Conservation (phyloP, 345 rosid genomes). For the Hypericum androsaemum region DNA sequence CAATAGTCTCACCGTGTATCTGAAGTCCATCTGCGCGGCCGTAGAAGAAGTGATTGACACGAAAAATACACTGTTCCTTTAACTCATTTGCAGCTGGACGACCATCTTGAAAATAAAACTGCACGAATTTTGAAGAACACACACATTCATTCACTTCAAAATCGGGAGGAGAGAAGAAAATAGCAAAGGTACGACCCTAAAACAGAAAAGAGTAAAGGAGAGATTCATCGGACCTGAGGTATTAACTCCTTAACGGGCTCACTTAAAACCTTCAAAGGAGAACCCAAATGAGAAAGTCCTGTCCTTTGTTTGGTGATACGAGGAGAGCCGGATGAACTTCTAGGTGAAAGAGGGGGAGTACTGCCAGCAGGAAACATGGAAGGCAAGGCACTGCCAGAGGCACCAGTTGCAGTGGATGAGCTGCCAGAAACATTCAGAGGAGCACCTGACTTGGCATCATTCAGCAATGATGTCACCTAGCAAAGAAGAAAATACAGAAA, state of each 20-base stretch:
- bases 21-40: conserved; percentile 16
- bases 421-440: conserved; percentile 5
- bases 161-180: not conserved
- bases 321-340: conserved; percentile 25
- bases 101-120: conserved; percentile 28
- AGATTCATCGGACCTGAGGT: conserved; percentile 20
- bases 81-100: conserved; percentile 19
- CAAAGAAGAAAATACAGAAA: not conserved
- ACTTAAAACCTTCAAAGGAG: conserved; percentile 16
- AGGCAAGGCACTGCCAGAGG: conserved; percentile 13
- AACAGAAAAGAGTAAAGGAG: not conserved
- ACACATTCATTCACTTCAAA: not conserved
- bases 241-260: conserved; percentile 19
- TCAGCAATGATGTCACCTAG: conserved; percentile 21
- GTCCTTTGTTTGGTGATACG: conserved; percentile 18
- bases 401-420: not conserved
- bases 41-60: conserved; percentile 14
- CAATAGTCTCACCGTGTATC: conserved; percentile 15
- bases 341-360: conserved; percentile 26
- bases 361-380: conserved; percentile 24
- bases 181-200: not conserved
- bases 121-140: conserved; percentile 2
- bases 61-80: conserved; percentile 18
- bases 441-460: conserved; percentile 16
- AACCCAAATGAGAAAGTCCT: conserved; percentile 15